Base-by-base conservation (phyloP, 148 eudicot genomes). In the Spergularia bocconei region DNA sequence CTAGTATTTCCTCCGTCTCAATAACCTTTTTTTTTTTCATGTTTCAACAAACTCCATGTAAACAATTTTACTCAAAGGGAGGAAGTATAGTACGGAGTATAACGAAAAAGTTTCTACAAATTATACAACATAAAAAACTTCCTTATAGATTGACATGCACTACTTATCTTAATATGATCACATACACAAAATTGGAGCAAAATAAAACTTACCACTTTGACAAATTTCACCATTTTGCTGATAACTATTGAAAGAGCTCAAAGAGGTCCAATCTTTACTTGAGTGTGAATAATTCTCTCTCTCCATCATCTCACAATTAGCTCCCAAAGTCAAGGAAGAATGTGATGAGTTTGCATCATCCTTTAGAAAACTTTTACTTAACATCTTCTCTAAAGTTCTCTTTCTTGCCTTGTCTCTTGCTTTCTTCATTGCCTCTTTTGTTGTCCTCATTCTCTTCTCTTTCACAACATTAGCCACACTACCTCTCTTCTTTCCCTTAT, bases 361-460 rank as follows among this genome's bases (percentile, higher is more conserved):
- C 2, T 63, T 57, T 12, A 60, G 14, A 2, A 15, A 19, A 39
- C 61, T 23, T 71, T 38, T 63, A 56, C 11, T 62, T 51, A 23
- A 52, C 44, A 47, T 73, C 74, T 78, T 85, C 70, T 85, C 87
- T 52, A 75, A 36, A 7, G 88, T 82, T 65, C 89, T 82, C 55
- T 72, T 79, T 66, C 85, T 88, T 76, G 91, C 91, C 73, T 85
- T 86, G 21, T 82, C 87, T 77, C 88, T 84, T n/a, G 87, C 86
- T n/a, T 66, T 67, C 23, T 57, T 73, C 73, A 87, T 82, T 62
- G 79, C 77, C 53, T 88, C 86, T 74, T 77, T 88, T 39, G 78
- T 82, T n/a, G 69, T 69, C 47, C 63, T 77, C 68, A 48, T 16
- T 59, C 73, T 68, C 73, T 52, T 69, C 59, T 53, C 47, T 59